Evolutionary conservation across 2,329 filamentous ascomycete genomes (phyloP).

Genomic region (Raffaelea ambrosiae): DNA sequence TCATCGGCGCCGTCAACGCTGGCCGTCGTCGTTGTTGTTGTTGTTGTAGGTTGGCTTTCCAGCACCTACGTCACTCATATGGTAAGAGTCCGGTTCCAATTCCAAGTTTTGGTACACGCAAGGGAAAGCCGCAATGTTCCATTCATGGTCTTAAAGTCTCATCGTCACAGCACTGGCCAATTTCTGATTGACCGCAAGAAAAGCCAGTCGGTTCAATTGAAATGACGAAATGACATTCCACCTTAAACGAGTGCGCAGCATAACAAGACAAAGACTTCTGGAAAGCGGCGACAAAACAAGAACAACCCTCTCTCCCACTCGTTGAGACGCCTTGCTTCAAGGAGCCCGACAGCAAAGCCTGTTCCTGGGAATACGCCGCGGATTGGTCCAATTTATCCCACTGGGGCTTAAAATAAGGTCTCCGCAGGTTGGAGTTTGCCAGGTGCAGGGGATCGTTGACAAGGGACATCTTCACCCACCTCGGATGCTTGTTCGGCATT

Average conservation of each 20-base stretch:
- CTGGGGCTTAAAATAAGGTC: no score
- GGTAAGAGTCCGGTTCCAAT: not conserved
- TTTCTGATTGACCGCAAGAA: no score
- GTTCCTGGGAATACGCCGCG: no score
- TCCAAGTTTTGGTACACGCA: not conserved
- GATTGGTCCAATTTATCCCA: not conserved
- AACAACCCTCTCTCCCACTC: not conserved
- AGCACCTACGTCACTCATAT: not conserved
- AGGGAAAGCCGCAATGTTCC: no score
- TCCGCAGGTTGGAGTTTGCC: not conserved
- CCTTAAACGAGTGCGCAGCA: no score
- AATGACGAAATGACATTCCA: no score
- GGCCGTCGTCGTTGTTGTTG: not conserved
- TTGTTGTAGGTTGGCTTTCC: not conserved
- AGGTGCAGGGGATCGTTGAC: not conserved
- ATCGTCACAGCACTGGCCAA: no score
- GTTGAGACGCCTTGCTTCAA: not conserved
- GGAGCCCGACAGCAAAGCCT: no score
- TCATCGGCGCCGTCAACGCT: not conserved
- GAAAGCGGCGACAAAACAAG: no score
- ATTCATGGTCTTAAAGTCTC: no score
- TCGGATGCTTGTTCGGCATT: not conserved
- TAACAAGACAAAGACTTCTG: no score
- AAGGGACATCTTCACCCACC: slow-evolving; percentile 1
- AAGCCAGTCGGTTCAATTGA: no score